A percentile compares a stretch with the other conserved stretches of the same genome.
These are phyloP conservation scores for Colletotrichum echinochloae DNA, from an alignment of 2,329 filamentous ascomycete species.

Conservation along the genomic window DNA sequence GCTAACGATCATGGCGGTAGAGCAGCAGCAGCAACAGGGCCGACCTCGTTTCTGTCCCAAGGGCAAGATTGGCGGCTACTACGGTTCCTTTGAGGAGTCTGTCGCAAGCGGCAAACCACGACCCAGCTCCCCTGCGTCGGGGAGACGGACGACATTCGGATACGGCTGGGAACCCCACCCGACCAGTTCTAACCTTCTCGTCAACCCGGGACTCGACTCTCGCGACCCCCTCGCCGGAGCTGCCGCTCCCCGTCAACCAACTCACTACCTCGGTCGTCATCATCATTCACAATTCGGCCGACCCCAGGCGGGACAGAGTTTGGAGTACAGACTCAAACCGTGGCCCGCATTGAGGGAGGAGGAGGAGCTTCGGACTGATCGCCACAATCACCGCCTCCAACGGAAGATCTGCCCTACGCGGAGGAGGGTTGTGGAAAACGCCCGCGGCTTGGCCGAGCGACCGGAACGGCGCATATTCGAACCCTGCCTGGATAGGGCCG, in stretches of 20 bases:
- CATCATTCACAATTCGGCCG: background rate
- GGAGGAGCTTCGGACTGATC: background rate
- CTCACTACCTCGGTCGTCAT: background rate
- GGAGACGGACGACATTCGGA: background rate
- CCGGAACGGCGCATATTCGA: background rate
- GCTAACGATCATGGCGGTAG: conserved; percentile 25
- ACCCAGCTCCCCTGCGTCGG: background rate
- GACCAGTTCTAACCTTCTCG: background rate
- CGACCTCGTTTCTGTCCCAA: background rate
- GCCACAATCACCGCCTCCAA: background rate
- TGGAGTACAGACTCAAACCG: no score
- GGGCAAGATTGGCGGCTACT: background rate
- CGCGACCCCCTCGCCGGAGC: background rate
- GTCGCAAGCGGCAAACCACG: background rate
- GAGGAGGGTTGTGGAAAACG: background rate
- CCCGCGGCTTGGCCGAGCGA: background rate
- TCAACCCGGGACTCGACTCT: background rate
- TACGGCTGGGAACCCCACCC: background rate
- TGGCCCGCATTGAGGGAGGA: background rate
- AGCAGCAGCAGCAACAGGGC: background rate
- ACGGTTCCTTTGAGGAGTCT: background rate
- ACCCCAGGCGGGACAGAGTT: background rate
- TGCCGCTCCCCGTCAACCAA: background rate
- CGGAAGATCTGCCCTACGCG: background rate
- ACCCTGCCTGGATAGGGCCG: background rate